Evolutionary conservation across 2,329 filamentous ascomycete genomes (phyloP), one percentile per base, ranked within the genome.

Genomic region (Samsoniella hepiali): DNA sequence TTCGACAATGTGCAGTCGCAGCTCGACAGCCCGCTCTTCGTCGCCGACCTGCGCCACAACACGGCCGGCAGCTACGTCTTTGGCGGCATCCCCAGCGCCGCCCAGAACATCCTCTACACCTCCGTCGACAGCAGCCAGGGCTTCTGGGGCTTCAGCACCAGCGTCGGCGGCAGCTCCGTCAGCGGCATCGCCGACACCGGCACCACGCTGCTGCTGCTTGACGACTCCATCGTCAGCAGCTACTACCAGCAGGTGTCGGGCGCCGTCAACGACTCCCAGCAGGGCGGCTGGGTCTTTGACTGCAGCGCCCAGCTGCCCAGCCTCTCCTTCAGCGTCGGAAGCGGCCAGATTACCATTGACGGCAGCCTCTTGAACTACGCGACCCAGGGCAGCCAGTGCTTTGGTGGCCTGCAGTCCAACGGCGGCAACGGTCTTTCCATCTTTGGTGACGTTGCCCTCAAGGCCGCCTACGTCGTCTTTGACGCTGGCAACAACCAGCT

Each of bases 371-470:
- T 87, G 67, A 81, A 80, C 67, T 88, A 85, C 67, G 79, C 81
- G 1, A 75, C 79, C 31, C 78, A 77, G 49, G 78, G 79, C 40
- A 84, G 34, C 45, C 31, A 79, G 62, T 91, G 89, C 77, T 89
- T 88, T 67, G 88, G 88, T 66, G 88, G 88, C 67, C 77, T 91
- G 9, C 88, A 91, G 76, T 79, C 82, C 31, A 86, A 84, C 58
- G 64, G 66, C 0, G 62, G 64, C 5, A 40, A 67, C 38, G 68
- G 66, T 1, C 78, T 81, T 27, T 84, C 88, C 74, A 88, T 91
- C 70, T 86, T 84, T 71, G 84, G 84, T n/a, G 84, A 86, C 67
- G 79, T 86, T 69, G 82, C 86, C 66, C 84, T 87, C 74, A 86
- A 86, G 75, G 81, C 82, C 55, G 82, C 85, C 66, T 85, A 84